These are phyloP conservation scores for Amaranthus tricolor DNA, from an alignment of 179 eudicot genomes.

Conservation along the genomic window DNA sequence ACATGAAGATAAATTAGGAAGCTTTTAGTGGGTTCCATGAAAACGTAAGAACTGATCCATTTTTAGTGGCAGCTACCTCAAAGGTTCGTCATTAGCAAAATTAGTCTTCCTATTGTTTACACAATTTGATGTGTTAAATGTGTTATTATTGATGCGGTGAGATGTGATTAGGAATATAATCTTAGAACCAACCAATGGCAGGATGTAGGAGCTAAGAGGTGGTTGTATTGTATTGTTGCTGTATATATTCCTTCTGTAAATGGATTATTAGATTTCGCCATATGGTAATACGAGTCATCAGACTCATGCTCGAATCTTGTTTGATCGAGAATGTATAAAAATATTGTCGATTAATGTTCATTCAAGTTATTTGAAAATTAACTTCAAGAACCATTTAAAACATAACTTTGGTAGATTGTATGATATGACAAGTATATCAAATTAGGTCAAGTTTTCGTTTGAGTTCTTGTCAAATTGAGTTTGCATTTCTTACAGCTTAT, in stretches of 20 bases:
- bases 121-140: neutral
- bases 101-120: neutral
- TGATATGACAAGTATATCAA: no score
- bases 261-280: neutral
- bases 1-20: conserved; percentile 4
- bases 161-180: conserved; percentile 4
- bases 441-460: no score
- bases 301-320: no score
- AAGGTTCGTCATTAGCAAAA: conserved; percentile 13
- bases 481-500: no score
- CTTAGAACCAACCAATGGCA: conserved; percentile 6
- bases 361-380: no score
- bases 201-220: neutral
- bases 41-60: neutral
- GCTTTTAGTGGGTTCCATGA: neutral
- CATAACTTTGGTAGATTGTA: no score
- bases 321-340: no score
- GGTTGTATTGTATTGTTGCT: neutral
- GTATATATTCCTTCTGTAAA: neutral
- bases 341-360: no score
- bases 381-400: no score
- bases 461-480: no score
- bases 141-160: conserved; percentile 9
- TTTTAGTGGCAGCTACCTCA: neutral
- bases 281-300: no score